Conservation (phyloP, 352 stramenopile genomes). For the Pythium myriotylum region DNA sequence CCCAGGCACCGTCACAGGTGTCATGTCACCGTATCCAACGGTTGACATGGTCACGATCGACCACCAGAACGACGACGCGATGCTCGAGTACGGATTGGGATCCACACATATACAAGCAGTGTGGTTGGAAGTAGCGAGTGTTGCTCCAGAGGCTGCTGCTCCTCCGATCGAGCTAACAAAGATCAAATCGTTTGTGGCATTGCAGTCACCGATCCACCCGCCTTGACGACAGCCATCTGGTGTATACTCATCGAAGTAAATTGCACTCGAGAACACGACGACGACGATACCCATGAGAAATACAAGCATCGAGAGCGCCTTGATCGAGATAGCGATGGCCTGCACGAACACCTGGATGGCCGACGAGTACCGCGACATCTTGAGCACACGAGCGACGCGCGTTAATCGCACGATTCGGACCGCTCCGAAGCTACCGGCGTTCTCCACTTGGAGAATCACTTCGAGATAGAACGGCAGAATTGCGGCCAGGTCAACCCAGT, state of each 20-base stretch:
- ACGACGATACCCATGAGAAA: slow-evolving; percentile 87
- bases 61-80: slow-evolving; percentile 87
- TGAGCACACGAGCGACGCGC: slow-evolving; percentile 82
- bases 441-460: slow-evolving; percentile 60
- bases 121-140: slow-evolving; percentile 4
- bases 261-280: slow-evolving; percentile 83
- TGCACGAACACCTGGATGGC: slow-evolving; percentile 85
- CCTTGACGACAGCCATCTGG: slow-evolving; percentile 56
- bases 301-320: slow-evolving; percentile 85
- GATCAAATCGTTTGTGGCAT: neutral
- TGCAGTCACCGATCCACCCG: slow-evolving; percentile 63
- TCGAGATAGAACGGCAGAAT: slow-evolving; percentile 90
- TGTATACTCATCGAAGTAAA: slow-evolving; percentile 85
- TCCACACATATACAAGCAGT: slow-evolving; percentile 59
- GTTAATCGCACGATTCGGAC: slow-evolving; percentile 86
- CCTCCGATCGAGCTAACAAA: slow-evolving; percentile 31
- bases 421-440: slow-evolving; percentile 62
- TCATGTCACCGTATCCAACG: slow-evolving; percentile 89
- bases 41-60: slow-evolving; percentile 93
- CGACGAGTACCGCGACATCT: slow-evolving; percentile 87
- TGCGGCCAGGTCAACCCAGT: slow-evolving; percentile 82
- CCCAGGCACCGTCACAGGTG: slow-evolving; percentile 68
- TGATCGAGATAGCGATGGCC: slow-evolving; percentile 71
- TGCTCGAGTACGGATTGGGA: slow-evolving; percentile 82
- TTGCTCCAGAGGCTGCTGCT: slow-evolving; percentile 16